Evolutionary conservation across 139 green algal genomes (phyloP), one percentile per base, ranked within the genome.

Genomic region (Pleodorina starrii): DNA sequence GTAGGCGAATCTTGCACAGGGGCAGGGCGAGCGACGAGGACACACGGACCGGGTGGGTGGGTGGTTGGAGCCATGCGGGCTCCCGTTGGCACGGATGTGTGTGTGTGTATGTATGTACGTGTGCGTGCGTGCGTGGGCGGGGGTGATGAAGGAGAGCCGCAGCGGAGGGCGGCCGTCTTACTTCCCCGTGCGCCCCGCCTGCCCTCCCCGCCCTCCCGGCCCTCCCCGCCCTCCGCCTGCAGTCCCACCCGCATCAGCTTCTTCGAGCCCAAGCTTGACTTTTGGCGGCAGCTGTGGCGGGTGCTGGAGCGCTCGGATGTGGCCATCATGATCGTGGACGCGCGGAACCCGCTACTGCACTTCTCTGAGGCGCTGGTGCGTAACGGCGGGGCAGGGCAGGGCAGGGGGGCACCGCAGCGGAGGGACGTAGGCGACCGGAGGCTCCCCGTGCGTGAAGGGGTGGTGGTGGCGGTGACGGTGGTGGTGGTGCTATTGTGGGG

Each of bases 251-350:
- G 86, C 57, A 54, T 96, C 50, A 92, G 89, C 85, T 95, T 91
- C 68, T 96, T 93, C 73, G 94, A 97, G 89, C 78, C 89, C 11
- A 91, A 91, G 11, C 60, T 97, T 44, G 94, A 96, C 44, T 96
- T 91, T 74, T 97, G 94, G 94, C 85, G 94, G 17, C 92, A 97
- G 93, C 90, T 97, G 60, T 97, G 94, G 94, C 84, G 94, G 7
- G 94, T 95, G n/a, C 87, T 95, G 75, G 94, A 97, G 86, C 76
- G 93, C 54, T 90, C 72, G 36, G 90, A 96, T 71, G 83, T 95
- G 27, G 90, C 91, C 29, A 54, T 95, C 36, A 87, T 95, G 78
- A 90, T 97, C 29, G 92, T 94, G 43, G 93, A 96, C 79, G 93
- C 91, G 0, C 80, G 93, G 80, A 94, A 75, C 85, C 89, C 91